phyloP scores from a whole-genome alignment of 2,329 filamentous ascomycete genomes.

The Setomelanomma holmii region DNA sequence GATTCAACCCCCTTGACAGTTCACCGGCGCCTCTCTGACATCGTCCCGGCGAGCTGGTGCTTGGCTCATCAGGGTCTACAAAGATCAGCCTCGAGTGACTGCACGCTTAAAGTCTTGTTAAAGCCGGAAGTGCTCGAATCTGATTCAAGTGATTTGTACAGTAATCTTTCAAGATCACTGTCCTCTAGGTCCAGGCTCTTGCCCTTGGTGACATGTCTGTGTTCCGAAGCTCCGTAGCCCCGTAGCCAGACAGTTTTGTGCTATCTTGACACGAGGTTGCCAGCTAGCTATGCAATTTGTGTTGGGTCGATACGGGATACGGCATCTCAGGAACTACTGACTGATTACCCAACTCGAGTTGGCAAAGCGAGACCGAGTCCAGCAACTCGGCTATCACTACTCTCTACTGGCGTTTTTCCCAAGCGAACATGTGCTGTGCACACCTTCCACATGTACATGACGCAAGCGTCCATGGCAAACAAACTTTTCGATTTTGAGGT shows the following conservation, averaged over 20 bases:
- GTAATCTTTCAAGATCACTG: too few relatives aligned
- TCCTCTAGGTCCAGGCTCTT: too few relatives aligned
- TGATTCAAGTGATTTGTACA: too few relatives aligned
- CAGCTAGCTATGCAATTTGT: background rate
- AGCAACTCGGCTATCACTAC: background rate
- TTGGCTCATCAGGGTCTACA: background rate
- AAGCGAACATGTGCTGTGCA: background rate
- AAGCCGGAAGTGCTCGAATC: too few relatives aligned
- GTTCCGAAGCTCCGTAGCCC: too few relatives aligned
- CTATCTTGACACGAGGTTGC: background rate
- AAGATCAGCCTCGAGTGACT: background rate
- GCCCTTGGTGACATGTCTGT: too few relatives aligned
- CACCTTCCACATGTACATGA: background rate
- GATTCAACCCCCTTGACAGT: background rate
- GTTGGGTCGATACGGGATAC: background rate
- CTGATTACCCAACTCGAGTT: background rate
- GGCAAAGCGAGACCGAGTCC: background rate
- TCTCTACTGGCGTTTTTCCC: background rate
- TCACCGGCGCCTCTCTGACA: background rate
- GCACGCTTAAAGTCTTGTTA: background rate
- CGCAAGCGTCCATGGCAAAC: background rate
- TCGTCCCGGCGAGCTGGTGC: background rate
- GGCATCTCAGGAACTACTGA: background rate
- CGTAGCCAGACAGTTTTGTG: too few relatives aligned
- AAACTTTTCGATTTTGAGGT: background rate